Conservation (phyloP, 1,284 basidiomycete genomes). For the Leccinum griseonigrum region DNA sequence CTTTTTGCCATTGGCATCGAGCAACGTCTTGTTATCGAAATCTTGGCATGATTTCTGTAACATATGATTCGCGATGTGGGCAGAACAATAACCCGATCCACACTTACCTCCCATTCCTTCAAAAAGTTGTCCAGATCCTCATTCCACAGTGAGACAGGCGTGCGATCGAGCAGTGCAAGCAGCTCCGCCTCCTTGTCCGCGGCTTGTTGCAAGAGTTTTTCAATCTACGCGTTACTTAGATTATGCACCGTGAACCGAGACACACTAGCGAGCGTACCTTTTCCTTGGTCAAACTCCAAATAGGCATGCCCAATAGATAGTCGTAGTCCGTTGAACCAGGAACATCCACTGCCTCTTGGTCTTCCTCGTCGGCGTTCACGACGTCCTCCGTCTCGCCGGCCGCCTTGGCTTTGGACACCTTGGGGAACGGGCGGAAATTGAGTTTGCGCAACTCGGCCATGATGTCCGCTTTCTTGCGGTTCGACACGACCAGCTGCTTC, state of each 20-base stretch:
- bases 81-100: not conserved
- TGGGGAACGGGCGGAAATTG: conserved; percentile 90
- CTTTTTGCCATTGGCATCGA: conserved; percentile 58
- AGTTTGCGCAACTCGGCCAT: conserved; percentile 81
- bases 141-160: conserved; percentile 89
- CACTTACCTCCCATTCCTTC: conserved; percentile 77
- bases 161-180: conserved; percentile 73
- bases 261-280: conserved; percentile 54
- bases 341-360: conserved; percentile 40
- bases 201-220: conserved; percentile 80
- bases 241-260: conserved; percentile 3
- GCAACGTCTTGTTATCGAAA: conserved; percentile 53
- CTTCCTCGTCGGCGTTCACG: conserved; percentile 62
- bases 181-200: conserved; percentile 85
- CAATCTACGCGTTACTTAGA: conserved; percentile 56
- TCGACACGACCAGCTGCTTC: conserved; percentile 86
- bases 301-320: conserved; percentile 93
- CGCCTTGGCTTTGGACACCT: conserved; percentile 66
- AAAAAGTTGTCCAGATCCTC: conserved; percentile 86
- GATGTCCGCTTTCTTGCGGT: conserved; percentile 88
- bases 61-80: conserved; percentile 8
- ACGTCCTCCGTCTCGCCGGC: conserved; percentile 70
- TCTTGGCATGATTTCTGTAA: conserved; percentile 59
- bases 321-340: conserved; percentile 77
- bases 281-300: conserved; percentile 93